phyloP scores from a whole-genome alignment of 345 rosid species.

The Gossypioides kirkii region DNA sequence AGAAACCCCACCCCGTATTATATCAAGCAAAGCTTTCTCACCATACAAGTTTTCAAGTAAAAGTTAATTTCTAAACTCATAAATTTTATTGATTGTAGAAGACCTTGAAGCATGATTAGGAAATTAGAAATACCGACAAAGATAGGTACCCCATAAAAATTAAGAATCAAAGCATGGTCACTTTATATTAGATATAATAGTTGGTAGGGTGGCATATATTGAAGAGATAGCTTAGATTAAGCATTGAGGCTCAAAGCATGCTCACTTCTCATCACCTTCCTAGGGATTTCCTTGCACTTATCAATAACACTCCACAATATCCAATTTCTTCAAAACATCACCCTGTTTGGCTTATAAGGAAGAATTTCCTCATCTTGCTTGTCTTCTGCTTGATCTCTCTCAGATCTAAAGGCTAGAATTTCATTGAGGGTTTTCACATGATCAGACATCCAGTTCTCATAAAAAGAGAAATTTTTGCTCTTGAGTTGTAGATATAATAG shows the following conservation, averaged over 20 bases:
- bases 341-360: conserved; percentile 19
- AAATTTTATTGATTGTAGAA: background rate
- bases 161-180: too few relatives aligned
- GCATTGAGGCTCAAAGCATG: conserved; percentile 25
- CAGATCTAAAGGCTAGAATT: conserved; percentile 32
- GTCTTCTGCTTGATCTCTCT: conserved; percentile 30
- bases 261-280: conserved; percentile 42
- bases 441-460: background rate
- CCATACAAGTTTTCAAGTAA: background rate
- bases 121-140: too few relatives aligned
- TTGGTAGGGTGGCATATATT: background rate
- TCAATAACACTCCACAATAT: background rate
- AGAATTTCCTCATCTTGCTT: conserved; percentile 17
- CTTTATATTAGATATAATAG: background rate
- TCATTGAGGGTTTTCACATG: background rate
- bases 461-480: background rate
- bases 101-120: too few relatives aligned
- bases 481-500: background rate
- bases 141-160: too few relatives aligned
- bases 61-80: background rate
- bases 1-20: background rate
- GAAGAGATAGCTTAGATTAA: background rate
- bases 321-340: conserved; percentile 8
- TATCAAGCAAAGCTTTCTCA: background rate
- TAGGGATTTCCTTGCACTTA: conserved; percentile 24